Evolutionary conservation across 768 basidiomycete genomes (phyloP).

Genomic region (Strobilomyces confusus): DNA sequence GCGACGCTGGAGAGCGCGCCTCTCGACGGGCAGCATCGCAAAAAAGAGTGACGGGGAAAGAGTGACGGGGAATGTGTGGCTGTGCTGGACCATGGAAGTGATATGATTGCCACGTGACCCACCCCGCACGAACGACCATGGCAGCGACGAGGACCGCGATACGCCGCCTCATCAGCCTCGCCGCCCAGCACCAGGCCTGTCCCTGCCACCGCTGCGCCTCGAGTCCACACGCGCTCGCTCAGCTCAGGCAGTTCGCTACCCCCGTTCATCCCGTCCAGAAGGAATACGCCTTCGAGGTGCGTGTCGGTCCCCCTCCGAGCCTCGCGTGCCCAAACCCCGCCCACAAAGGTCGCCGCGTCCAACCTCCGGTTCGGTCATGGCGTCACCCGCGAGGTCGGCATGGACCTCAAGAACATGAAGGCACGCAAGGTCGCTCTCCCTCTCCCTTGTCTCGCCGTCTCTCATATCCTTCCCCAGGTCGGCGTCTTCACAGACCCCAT

Average conservation of each 20-base stretch:
- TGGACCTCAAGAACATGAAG: constrained; percentile 93
- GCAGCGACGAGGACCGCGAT: constrained; percentile 54
- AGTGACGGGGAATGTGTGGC: constrained; percentile 5
- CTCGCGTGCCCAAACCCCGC: background rate
- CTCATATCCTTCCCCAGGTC: constrained; percentile 50
- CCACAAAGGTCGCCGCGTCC: constrained; percentile 69
- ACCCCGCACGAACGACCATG: constrained; percentile 22
- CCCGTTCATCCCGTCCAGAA: constrained; percentile 70
- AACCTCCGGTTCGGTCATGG: constrained; percentile 89
- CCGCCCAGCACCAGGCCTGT: constrained; percentile 68
- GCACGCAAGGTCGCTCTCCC: constrained; percentile 62
- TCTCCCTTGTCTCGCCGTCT: background rate
- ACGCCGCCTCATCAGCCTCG: constrained; percentile 63
- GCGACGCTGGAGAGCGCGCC: constrained; percentile 35
- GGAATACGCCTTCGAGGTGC: constrained; percentile 90
- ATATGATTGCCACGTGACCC: constrained; percentile 8
- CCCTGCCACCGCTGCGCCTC: constrained; percentile 73
- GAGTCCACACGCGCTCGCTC: constrained; percentile 46
- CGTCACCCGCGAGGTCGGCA: constrained; percentile 85
- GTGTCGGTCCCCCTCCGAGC: background rate
- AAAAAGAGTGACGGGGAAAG: background rate
- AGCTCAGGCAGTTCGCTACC: constrained; percentile 71
- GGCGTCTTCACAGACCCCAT: constrained; percentile 92
- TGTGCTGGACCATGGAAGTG: constrained; percentile 1
- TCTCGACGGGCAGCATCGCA: constrained; percentile 41